Percentiles rank a stretch among this genome's conserved stretches.
phyloP scores from a whole-genome alignment of 1,284 basidiomycete genomes.

The Boletellus deceptivus region DNA sequence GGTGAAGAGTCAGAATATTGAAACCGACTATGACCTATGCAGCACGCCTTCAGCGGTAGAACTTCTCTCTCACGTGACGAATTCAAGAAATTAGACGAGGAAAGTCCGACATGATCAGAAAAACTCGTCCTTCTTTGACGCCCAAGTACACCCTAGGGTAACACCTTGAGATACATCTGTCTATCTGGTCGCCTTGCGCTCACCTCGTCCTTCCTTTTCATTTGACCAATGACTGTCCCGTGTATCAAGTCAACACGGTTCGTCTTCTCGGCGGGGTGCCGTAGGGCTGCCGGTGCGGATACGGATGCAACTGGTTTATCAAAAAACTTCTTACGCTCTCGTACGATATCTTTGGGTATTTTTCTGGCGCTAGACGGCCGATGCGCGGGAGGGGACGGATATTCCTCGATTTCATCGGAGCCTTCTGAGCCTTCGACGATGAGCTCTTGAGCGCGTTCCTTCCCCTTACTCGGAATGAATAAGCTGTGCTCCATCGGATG shows the following conservation, averaged over 20 bases:
- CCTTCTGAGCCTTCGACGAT: constrained; percentile 24
- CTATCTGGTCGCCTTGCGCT: constrained; percentile 5
- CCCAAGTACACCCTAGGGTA: constrained; percentile 7
- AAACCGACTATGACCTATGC: constrained; percentile 24
- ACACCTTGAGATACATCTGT: constrained; percentile 3
- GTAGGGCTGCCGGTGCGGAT: constrained; percentile 9
- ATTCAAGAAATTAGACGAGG: constrained; percentile 27
- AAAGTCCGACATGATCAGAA: constrained; percentile 27
- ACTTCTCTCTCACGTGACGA: constrained; percentile 12
- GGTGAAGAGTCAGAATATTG: constrained; percentile 10
- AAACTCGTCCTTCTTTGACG: background rate
- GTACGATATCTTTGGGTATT: constrained; percentile 26
- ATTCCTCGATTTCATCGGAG: constrained; percentile 24
- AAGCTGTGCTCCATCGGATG: constrained; percentile 10
- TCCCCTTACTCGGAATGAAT: constrained; percentile 22
- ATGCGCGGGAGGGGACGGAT: constrained; percentile 4
- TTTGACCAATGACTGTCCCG: constrained; percentile 8
- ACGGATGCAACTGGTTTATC: constrained; percentile 1
- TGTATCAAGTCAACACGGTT: constrained; percentile 12
- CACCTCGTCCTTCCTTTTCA: constrained; percentile 30
- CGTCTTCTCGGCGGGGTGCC: background rate
- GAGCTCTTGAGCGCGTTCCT: constrained; percentile 17
- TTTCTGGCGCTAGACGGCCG: background rate
- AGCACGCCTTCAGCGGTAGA: constrained; percentile 29
- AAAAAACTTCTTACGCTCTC: constrained; percentile 1